These are phyloP conservation scores for Chlorella ohadii DNA, from an alignment of 139 green algal genomes.

Conservation along the genomic window DNA sequence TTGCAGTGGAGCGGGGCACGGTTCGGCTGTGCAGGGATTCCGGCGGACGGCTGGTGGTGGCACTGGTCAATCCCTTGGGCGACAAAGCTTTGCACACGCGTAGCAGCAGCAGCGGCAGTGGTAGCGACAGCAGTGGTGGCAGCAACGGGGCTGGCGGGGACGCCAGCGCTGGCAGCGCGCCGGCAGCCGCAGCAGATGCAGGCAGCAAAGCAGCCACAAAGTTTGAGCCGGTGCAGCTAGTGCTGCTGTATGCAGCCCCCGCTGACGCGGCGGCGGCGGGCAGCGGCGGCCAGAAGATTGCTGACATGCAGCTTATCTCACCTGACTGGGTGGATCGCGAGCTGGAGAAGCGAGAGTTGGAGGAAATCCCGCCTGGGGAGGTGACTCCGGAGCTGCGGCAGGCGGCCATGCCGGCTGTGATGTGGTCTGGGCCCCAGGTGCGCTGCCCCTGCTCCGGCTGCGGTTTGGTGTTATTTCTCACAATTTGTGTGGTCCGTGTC, in stretches of 20 bases:
- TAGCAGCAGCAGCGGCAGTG: too few relatives aligned
- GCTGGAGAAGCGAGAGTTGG: not conserved
- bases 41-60: not conserved
- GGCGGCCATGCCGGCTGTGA: not conserved
- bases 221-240: not conserved
- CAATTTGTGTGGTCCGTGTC: too few relatives aligned
- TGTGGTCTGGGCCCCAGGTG: slow-evolving; percentile 11
- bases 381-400: not conserved
- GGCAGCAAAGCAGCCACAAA: too few relatives aligned
- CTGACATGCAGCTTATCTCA: not conserved
- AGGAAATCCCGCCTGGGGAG: not conserved
- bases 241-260: not conserved
- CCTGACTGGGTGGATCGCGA: not conserved
- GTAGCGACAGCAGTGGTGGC: not conserved
- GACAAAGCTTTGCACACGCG: too few relatives aligned
- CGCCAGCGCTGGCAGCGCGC: too few relatives aligned
- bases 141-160: not conserved
- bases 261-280: not conserved
- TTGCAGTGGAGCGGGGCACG: not conserved
- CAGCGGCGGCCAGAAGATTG: not conserved
- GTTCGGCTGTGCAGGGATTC: not conserved
- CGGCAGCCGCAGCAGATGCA: too few relatives aligned
- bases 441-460: not conserved
- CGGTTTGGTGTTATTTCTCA: too few relatives aligned
- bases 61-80: not conserved